Evolutionary conservation across 257 asterid genomes (phyloP), one percentile per base, ranked within the genome.

Genomic region (Forsythia viridissima): DNA sequence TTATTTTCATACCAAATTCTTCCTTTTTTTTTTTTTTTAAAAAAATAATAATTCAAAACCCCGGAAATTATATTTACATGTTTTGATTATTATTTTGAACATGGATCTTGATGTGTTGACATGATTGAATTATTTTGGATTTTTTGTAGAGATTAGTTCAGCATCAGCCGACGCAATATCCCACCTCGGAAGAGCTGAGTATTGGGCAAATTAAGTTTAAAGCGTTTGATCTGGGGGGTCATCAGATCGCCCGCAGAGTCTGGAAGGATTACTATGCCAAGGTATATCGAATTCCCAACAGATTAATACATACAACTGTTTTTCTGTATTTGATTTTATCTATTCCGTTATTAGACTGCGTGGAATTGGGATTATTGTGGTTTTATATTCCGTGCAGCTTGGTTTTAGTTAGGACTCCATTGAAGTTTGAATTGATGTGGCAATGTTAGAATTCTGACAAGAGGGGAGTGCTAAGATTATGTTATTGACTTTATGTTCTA

Each of bases 161-260:
- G 69, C 69, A 63, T 63, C 69, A 63, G 39, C 69, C 69, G 69
- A 63, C 69, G 39, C 69, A 63, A 21, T 63, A 63, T 63, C 69
- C 69, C 38, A 63, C 69, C 37, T 63, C 69, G 39, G 69, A 63
- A 63, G 69, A 63, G n/a, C 69, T 63, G 39, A 63, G 69, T 24
- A 63, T 63, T 24, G 69, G 69, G 39, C 3, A 63, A 63, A 63
- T 63, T 63, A 63, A 63, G 69, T 63, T 63, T 15, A 63, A 63
- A 13, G 69, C 39, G 69, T 63, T 63, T 63, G 69, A 24, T 63
- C 24, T 63, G 37, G 39, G 69, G 0, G 69, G 69, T 63, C 69
- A 63, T 24, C 69, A 63, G 69, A 63, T 63, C 38, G 69, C 69
- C 39, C 69, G 69, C 36, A 24, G 69, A 63, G 69, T 63, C 39